Base-by-base conservation (phyloP, 1,284 basidiomycete species). In the Ganoderma lingzhi region DNA sequence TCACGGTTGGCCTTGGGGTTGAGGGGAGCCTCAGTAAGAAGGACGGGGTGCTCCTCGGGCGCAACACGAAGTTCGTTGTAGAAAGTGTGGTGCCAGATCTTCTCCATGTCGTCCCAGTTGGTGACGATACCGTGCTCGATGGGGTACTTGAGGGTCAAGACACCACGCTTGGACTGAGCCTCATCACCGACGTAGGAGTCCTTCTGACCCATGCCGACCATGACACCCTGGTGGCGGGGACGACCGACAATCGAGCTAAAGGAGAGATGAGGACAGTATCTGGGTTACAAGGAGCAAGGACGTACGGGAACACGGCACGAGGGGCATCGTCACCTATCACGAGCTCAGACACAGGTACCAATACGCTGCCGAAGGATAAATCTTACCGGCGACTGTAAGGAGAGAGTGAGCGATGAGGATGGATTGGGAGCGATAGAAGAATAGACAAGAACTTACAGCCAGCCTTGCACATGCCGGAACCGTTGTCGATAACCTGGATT, bases 41-140 rank as follows among this genome's bases (percentile, higher is more conserved):
- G 88, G 73, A 96, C 93, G 73, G 96, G 95, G 87, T 97, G 95
- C 86, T 97, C 95, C 84, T 97, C 96, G n/a, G 90, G 89, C 10
- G 88, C 88, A 69, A 90, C 92, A 85, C 93, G 93, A 70, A 94
- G 89, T 82, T 95, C 93, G 80, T 94, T 94, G 88, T 93, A 94
- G 86, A 94, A 94, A 73, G 93, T 94, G 86, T 95, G 93, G 82
- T 95, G 94, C 94, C 94, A 96, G 83, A 96, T 96, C 86, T 95
- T 95, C 87, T 96, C 94, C 94, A 96, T 96, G 84, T 96, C 94
- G 82, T 96, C 94, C 95, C 95, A 97, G 90, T 97, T 96, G 83
- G 95, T 97, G 77, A 97, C 95, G 82, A 97, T 96, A 80, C 90
- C 90, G 82, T 90, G 89, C 81, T 91, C 89, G 77, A 93, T 93